Evolutionary conservation across 2,329 filamentous ascomycete genomes (phyloP).

Genomic region (Ophiocordyceps camponoti-saundersi): DNA sequence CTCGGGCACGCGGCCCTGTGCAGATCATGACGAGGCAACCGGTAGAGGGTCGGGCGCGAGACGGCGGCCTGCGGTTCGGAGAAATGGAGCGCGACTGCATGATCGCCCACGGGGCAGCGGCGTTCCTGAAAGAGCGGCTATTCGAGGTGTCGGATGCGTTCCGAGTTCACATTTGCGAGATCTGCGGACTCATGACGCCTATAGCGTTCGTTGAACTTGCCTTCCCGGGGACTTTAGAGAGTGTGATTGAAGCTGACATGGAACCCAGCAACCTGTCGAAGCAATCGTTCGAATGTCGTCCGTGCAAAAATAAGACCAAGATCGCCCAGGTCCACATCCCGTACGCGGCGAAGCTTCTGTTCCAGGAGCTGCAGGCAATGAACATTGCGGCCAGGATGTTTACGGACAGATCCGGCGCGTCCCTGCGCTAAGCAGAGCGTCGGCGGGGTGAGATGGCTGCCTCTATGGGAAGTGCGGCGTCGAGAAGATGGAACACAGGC

Average conservation of each 20-base stretch:
- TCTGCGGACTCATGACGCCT: conserved; percentile 96
- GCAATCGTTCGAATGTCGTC: conserved; percentile 88
- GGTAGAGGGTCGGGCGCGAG: conserved; percentile 92
- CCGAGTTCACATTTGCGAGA: conserved; percentile 94
- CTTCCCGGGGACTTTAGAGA: neutral
- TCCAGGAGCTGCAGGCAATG: conserved; percentile 97
- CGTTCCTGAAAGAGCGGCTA: conserved; percentile 91
- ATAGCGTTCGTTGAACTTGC: conserved; percentile 61
- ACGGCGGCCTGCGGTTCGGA: conserved; percentile 97
- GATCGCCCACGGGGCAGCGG: conserved; percentile 97
- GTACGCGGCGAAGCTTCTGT: conserved; percentile 92
- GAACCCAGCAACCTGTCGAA: conserved; percentile 67
- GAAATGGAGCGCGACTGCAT: conserved; percentile 99
- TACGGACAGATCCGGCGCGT: conserved; percentile 65
- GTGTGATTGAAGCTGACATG: conserved; percentile 14
- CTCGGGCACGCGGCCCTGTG: conserved; percentile 87
- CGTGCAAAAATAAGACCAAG: conserved; percentile 98
- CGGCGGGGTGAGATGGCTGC: neutral
- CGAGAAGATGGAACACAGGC: neutral
- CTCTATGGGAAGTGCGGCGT: neutral
- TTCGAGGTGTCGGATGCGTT: conserved; percentile 98
- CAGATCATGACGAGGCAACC: conserved; percentile 96
- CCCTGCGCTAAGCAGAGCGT: conserved; percentile 35
- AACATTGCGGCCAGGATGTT: conserved; percentile 98
- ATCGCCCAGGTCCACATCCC: conserved; percentile 97